Base-by-base conservation (phyloP, 768 basidiomycete genomes). In the Paxillus involutus region DNA sequence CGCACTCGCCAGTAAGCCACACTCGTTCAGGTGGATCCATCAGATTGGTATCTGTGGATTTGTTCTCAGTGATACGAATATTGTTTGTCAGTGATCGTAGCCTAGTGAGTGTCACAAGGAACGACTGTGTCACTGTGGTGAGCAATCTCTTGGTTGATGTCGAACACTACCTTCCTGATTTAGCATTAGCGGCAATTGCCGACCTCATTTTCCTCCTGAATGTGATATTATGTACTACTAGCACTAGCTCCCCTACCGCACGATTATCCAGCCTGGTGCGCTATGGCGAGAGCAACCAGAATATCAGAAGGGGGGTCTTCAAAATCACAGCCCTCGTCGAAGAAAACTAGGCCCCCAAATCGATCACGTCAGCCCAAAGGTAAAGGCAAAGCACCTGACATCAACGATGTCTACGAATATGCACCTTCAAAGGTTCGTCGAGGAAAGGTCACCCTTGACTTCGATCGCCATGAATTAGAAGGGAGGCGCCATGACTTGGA, bases 321-420 rank as follows among this genome's bases (percentile, higher is more conserved):
- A 24, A 59, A 59, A 19, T 9, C 21, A 36, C 53, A 21, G 6
- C 14, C 33, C 1, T 52, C 40, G 3, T 26, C 43, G 29, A 74
- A 73, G 47, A 73, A 65, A 46, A 53, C 72, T 29, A 81, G 82
- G 55, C 77, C 73, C 14, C 64, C 73, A 45, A 82, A 78, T 69
- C 79, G 81, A 43, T 75, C 77, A 17, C 73, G 76, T 29, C 71
- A 69, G 49, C 13, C 37, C 6, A 41, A 49, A 14, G 44, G 11
- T 33, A 57, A 51, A 32, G 52, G 42, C 19, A 72, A 73, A 47
- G 51, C 69, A 16, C 63, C 52, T n/a, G 50, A 67, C 14, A 63
- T 76, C 32, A 62, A 73, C 19, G 86, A 89, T 59, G 76, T 88
- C 1, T 89, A 89, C 65, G 88, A 89, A 61, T 83, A 84, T 54